Evolutionary conservation across 805 yeast species (phyloP), one percentile per base, ranked within the genome.

Genomic region (Debaryomyces hansenii): DNA sequence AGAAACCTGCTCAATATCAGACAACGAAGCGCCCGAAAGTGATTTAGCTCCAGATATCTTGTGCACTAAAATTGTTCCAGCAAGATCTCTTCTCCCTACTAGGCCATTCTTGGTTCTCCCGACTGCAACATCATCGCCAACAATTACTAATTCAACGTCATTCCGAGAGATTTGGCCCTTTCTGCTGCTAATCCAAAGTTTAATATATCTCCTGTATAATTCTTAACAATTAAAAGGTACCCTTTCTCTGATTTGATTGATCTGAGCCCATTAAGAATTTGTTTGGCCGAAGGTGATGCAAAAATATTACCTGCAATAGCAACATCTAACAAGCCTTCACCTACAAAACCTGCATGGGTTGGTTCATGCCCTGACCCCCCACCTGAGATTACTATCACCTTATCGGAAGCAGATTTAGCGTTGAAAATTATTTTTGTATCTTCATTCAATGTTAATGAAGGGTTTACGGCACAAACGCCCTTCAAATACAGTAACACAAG

Each of bases 281-380:
- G 96, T 56, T 82, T 84, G 1, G 94, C 85, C 7, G 87, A 79
- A 2, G 96, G 96, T 14, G 95, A 87, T 0, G 96, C 95, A 67
- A 89, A 88, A 15, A 88, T 76, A 48, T 83, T 82, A 39, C 96
- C 96, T 35, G 87, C 80, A n/a, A 88, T 92, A 0, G 94, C 96
- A 33, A 80, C 90, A 48, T 84, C 85, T 37, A 88, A 64, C 55
- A 83, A 66, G 36, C 91, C 91, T 14, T 79, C 70, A 10, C 96
- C 96, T 20, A 89, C 87, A 60, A 83, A 89, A 0, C 96, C 96
- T 9, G 87, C 88, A 57, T 89, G 96, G 1, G 88, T 74, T 20
- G 96, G 96, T 62, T 89, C 96, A 58, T 88, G 96, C 43, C 96
- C 96, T 14, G 89, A 78, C 20, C 96, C 96, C 45, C 96, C 96